Percentiles rank a stretch among this genome's conserved stretches.
These are phyloP conservation scores for Puccinia horiana DNA, from an alignment of 1,284 basidiomycete species.

Conservation along the genomic window DNA sequence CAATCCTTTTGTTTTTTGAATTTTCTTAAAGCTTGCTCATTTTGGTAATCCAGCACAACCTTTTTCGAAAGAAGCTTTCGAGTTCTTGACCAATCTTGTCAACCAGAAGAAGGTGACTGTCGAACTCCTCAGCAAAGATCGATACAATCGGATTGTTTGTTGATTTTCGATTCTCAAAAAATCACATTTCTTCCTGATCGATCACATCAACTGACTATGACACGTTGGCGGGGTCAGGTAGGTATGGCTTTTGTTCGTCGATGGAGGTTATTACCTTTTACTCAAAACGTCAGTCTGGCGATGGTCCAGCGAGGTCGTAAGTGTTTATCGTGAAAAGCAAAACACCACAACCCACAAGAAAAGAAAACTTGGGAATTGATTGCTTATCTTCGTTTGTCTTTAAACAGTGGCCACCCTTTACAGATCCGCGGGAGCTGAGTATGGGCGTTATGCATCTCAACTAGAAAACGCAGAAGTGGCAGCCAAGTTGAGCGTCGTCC, in stretches of 20 bases:
- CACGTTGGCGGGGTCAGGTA: slow-evolving; percentile 26
- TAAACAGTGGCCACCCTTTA: slow-evolving; percentile 41
- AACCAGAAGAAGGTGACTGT: slow-evolving; percentile 25
- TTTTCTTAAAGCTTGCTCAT: slow-evolving; percentile 22
- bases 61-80: slow-evolving; percentile 43
- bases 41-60: slow-evolving; percentile 46
- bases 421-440: slow-evolving; percentile 40
- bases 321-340: not conserved
- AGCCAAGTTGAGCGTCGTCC: slow-evolving; percentile 33
- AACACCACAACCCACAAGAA: not conserved
- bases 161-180: no score
- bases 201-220: not conserved
- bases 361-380: not conserved
- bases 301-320: slow-evolving; percentile 46
- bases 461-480: slow-evolving; percentile 28
- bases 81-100: slow-evolving; percentile 9
- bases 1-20: not conserved
- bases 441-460: slow-evolving; percentile 34
- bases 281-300: slow-evolving; percentile 41
- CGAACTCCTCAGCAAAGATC: slow-evolving; percentile 41
- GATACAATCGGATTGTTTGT: slow-evolving; percentile 45
- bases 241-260: slow-evolving; percentile 31
- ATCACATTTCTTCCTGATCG: not conserved
- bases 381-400: not conserved
- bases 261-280: slow-evolving; percentile 35